Evolutionary conservation across 1,139 yeast genomes (phyloP), one percentile per base, ranked within the genome.

Genomic region (Candida sanyaensis): DNA sequence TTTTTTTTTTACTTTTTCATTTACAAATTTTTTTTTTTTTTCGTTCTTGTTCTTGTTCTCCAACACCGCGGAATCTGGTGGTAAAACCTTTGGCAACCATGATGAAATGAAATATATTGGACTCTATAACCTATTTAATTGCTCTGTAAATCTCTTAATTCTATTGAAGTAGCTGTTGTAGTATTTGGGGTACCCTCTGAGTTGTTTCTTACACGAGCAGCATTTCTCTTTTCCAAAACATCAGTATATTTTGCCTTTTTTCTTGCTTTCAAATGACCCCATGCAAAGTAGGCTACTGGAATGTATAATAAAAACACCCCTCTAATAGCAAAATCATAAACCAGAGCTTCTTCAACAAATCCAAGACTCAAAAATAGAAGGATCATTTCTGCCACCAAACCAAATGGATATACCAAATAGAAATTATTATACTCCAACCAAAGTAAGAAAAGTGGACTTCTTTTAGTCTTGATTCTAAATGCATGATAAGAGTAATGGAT

Each of bases 371-470:
- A 65, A 52, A 84, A 76, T 7, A 80, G 56, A 49, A 82, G 62
- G n/a, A 73, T 64, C 68, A 82, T 74, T 60, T 84, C 89, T 38
- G 83, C 70, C 1, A 68, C 52, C 23, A 75, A 60, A 2, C 77
- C 61, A 4, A 76, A 26, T 0, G 88, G 87, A 55, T 75, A 71
- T 11, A 77, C 63, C 4, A 80, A 23, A 50, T 69, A 72, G 53
- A 69, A 71, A 47, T 70, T 66, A 45, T 74, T 59, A 52, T 69
- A 73, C 58, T 78, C 73, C 33, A 75, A 55, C 68, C 74, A 65
- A 42, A 67, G 62, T 24, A 76, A 58, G 59, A 68, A 64, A 30
- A 47, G 52, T 17, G 69, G 76, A 11, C 76, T 64, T 9, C 72
- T 62, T 52, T 69, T 63, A 7, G 75, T 71, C 54, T 71, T 72